Conservation (phyloP, 1,284 basidiomycete species). For the Thecaphora frezii region DNA sequence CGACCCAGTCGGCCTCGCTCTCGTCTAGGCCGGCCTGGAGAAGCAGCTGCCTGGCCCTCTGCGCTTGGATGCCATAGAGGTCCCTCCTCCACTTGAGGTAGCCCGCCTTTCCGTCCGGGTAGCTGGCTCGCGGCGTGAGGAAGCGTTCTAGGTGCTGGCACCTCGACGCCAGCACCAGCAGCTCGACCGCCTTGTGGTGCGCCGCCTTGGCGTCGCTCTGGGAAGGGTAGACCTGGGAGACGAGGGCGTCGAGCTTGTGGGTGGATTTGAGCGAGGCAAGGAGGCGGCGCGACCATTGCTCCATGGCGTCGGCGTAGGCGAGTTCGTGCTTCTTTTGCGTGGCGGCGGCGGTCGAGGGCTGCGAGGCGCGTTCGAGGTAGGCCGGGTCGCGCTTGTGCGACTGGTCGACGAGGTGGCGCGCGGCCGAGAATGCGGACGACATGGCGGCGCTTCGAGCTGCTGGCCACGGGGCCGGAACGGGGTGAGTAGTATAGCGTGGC, state of each 20-base stretch:
- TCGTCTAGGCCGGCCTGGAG: slow-evolving; percentile 27
- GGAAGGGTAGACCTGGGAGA: slow-evolving; percentile 13
- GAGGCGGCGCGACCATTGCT: slow-evolving; percentile 10
- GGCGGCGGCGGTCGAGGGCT: background rate
- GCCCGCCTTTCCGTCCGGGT: slow-evolving; percentile 54
- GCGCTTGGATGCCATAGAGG: slow-evolving; percentile 49
- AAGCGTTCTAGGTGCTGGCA: slow-evolving; percentile 57
- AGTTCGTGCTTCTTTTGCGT: slow-evolving; percentile 44
- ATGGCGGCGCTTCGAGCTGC: slow-evolving; percentile 5
- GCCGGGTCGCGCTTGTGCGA: slow-evolving; percentile 36
- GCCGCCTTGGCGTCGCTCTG: slow-evolving; percentile 9
- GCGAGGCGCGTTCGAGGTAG: slow-evolving; percentile 16
- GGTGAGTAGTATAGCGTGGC: no score
- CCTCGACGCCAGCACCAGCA: slow-evolving; percentile 48
- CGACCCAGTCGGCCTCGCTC: slow-evolving; percentile 32
- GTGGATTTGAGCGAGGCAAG: slow-evolving; percentile 16
- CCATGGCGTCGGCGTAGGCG: slow-evolving; percentile 50
- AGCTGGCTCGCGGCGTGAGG: slow-evolving; percentile 39
- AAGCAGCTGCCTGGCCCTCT: slow-evolving; percentile 40
- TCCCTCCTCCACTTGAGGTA: slow-evolving; percentile 54
- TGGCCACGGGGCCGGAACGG: no score
- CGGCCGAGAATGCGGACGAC: slow-evolving; percentile 18
- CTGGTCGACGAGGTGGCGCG: slow-evolving; percentile 33
- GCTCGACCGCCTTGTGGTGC: slow-evolving; percentile 14
- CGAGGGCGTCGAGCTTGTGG: slow-evolving; percentile 17